Evolutionary conservation across 495 filamentous ascomycete genomes (phyloP).

Genomic region (Platismatia glauca): DNA sequence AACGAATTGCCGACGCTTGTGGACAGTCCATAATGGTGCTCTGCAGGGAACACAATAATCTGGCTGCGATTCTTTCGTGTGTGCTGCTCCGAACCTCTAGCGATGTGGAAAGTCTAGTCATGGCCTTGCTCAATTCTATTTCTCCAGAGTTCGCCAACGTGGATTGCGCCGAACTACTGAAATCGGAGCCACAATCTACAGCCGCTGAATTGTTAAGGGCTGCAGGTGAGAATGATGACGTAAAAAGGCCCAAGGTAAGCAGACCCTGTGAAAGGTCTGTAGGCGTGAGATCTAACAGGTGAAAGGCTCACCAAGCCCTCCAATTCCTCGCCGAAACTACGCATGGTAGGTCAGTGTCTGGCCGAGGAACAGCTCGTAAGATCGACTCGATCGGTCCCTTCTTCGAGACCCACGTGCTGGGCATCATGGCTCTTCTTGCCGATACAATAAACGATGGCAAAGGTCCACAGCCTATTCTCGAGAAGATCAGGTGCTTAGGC

Average conservation of each 20-base stretch:
- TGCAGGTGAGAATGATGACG: slow-evolving; percentile 57
- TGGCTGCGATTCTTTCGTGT: slow-evolving; percentile 69
- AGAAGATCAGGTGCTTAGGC: slow-evolving; percentile 65
- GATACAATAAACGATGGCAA: slow-evolving; percentile 68
- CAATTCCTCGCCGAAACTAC: slow-evolving; percentile 57
- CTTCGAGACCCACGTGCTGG: slow-evolving; percentile 75
- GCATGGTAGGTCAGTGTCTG: slow-evolving; percentile 37
- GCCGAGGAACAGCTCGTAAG: slow-evolving; percentile 42
- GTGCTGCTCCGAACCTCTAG: slow-evolving; percentile 62
- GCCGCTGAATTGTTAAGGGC: slow-evolving; percentile 78
- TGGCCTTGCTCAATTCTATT: slow-evolving; percentile 55
- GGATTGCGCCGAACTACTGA: slow-evolving; percentile 59
- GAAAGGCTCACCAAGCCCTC: slow-evolving; percentile 53
- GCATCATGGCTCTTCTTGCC: slow-evolving; percentile 75
- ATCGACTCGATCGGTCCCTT: slow-evolving; percentile 60
- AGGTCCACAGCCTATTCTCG: slow-evolving; percentile 47
- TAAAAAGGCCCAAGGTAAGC: slow-evolving; percentile 48
- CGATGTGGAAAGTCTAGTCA: slow-evolving; percentile 58
- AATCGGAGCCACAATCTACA: slow-evolving; percentile 63
- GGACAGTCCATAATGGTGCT: slow-evolving; percentile 48
- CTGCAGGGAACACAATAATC: slow-evolving; percentile 57
- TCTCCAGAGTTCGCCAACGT: slow-evolving; percentile 58
- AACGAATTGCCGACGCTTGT: slow-evolving; percentile 67
- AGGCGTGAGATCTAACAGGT: slow-evolving; percentile 20
- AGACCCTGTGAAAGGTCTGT: slow-evolving; percentile 19